Base-by-base conservation (phyloP, 495 filamentous ascomycete genomes). In the Penicillium atrosanguineum region DNA sequence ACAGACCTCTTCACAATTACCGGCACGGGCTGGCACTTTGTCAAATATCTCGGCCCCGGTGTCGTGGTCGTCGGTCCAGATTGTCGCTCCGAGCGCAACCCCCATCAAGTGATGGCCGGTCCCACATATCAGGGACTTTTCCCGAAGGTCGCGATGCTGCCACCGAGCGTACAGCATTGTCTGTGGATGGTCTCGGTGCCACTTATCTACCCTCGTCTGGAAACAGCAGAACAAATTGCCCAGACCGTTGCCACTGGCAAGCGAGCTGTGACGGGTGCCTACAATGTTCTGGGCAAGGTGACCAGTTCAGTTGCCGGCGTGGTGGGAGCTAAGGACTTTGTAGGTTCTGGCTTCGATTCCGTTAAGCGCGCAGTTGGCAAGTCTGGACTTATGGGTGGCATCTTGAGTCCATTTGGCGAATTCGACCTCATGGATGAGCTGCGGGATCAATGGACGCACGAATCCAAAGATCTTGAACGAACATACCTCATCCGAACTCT, bases 361-460 rank as follows among this genome's bases (percentile, higher is more conserved):
- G 91, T 97, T 52, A 98, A 98, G 75, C 90, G 90, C 65, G 95
- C 91, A 3, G 91, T 98, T 16, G 94, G 94, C 16, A 98, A 98
- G 69, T 84, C 81, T 6, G 94, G 94, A 0, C 76, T 98, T 25
- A 97, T 98, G 94, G 90, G 91, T 41, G 85, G 87, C 9, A 89
- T 97, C 43, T 76, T 98, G 25, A 96, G 90, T 70, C 90, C 95
- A 21, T 98, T 98, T 62, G 94, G 94, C n/a, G 94, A 98, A 46
- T 86, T 98, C 46, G 94, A 96, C 66, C 81, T 97, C 19, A 83
- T 91, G 47, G 94, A 98, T 70, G 95, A 97, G 68, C 72, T 98
- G 29, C 82, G 91, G 57, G 95, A 98, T 67, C 86, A 94, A 75
- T 98, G 94, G 94, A 98, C 95, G 16, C 94, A 98, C 66, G 93